Percentiles rank a stretch among this genome's conserved stretches.
Evolutionary conservation across 495 filamentous ascomycete species (phyloP).

Genomic region (Talaromyces borbonicus): DNA sequence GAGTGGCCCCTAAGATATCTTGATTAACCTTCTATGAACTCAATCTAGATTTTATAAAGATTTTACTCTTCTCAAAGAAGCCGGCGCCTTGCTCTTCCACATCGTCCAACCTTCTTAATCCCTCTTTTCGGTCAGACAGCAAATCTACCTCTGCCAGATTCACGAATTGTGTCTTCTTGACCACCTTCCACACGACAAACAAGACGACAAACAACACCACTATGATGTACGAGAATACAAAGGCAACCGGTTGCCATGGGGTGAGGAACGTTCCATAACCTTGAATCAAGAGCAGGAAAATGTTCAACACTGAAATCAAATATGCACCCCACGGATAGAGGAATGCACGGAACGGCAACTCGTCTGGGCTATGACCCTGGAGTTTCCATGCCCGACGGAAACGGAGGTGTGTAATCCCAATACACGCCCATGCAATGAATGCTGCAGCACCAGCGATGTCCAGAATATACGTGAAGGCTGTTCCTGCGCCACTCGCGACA

Average conservation of each 20-base stretch:
- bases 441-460: conserved; percentile 44
- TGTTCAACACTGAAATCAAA: background rate
- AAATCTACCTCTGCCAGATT: conserved; percentile 4
- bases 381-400: conserved; percentile 55
- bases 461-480: conserved; percentile 52
- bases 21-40: background rate
- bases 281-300: conserved; percentile 6
- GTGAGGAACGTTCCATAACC: conserved; percentile 5
- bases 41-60: background rate
- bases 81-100: background rate
- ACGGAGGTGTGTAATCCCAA: conserved; percentile 45
- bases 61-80: background rate
- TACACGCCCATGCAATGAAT: conserved; percentile 47
- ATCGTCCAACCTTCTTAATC: background rate
- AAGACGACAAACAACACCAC: conserved; percentile 6
- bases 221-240: conserved; percentile 7
- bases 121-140: background rate
- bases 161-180: conserved; percentile 4
- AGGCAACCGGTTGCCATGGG: conserved; percentile 5
- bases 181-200: conserved; percentile 3
- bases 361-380: conserved; percentile 51
- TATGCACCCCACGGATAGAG: conserved; percentile 4
- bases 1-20: too few relatives aligned
- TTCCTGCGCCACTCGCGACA: conserved; percentile 29
- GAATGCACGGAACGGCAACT: conserved; percentile 51